Evolutionary conservation across 768 basidiomycete genomes (phyloP).

Genomic region (Tricholoma flavovirens): DNA sequence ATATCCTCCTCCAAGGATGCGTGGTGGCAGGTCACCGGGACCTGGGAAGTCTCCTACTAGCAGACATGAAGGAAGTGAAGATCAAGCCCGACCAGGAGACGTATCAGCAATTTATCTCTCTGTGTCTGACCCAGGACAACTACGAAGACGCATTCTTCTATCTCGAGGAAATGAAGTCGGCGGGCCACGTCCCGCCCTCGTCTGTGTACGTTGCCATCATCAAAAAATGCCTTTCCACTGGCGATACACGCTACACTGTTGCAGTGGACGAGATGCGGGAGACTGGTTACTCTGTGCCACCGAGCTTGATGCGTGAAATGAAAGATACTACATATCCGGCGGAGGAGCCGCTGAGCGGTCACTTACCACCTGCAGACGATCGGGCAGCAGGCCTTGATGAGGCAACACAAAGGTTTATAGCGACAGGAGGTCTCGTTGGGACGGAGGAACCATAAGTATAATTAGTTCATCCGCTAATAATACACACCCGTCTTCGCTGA

Average conservation of each 20-base stretch:
- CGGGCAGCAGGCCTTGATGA: constrained; percentile 17
- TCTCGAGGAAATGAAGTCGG: constrained; percentile 81
- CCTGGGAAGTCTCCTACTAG: constrained; percentile 61
- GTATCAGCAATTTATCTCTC: constrained; percentile 60
- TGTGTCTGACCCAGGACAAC: constrained; percentile 62
- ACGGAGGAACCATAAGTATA: constrained; percentile 3
- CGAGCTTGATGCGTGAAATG: constrained; percentile 13
- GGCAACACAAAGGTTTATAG: constrained; percentile 25
- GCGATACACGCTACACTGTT: constrained; percentile 58
- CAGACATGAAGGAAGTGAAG: constrained; percentile 55
- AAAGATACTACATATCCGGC: background rate
- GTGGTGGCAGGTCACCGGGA: constrained; percentile 51
- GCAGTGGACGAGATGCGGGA: constrained; percentile 70
- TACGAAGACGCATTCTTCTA: constrained; percentile 90
- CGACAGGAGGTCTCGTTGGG: constrained; percentile 25
- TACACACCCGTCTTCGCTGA: background rate
- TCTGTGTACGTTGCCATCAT: constrained; percentile 56
- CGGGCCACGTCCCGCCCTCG: constrained; percentile 46
- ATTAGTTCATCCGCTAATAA: background rate
- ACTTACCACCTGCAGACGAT: background rate
- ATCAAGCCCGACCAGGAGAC: constrained; percentile 54
- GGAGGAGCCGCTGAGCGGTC: background rate
- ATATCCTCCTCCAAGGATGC: constrained; percentile 63
- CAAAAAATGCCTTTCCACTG: constrained; percentile 45
- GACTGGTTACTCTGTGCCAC: constrained; percentile 40